These are phyloP conservation scores for Leccinum disarticulatum DNA, from an alignment of 768 basidiomycete genomes.

Conservation along the genomic window DNA sequence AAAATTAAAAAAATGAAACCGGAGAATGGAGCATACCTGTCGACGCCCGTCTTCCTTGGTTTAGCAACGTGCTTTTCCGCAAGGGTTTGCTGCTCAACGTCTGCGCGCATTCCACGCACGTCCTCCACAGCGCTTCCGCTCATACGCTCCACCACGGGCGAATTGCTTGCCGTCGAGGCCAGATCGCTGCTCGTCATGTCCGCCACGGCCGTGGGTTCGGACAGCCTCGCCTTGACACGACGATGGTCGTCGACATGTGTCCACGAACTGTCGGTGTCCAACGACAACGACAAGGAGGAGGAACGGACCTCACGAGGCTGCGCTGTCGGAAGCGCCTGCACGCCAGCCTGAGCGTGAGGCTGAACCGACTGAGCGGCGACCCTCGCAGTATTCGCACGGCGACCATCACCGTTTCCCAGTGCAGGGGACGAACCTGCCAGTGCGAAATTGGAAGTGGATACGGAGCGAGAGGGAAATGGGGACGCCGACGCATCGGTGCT, in stretches of 20 bases:
- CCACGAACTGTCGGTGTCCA: constrained; percentile 65
- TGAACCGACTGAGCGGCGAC: neutral
- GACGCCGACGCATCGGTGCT: constrained; percentile 18
- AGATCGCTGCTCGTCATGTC: constrained; percentile 49
- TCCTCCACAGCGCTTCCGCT: constrained; percentile 30
- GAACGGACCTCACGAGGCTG: constrained; percentile 27
- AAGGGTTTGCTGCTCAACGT: constrained; percentile 42
- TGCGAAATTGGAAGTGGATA: neutral
- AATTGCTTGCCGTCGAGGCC: constrained; percentile 50
- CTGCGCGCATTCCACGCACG: constrained; percentile 28
- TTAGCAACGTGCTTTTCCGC: constrained; percentile 68
- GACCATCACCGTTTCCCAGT: neutral
- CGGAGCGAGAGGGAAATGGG: constrained; percentile 1
- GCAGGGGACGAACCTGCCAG: neutral
- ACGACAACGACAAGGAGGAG: constrained; percentile 17
- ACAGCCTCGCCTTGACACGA: constrained; percentile 13
- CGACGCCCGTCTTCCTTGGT: constrained; percentile 62
- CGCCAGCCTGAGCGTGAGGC: neutral
- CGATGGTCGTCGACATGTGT: constrained; percentile 59
- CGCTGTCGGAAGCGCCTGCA: neutral
- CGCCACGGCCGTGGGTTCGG: constrained; percentile 25
- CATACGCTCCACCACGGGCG: constrained; percentile 35
- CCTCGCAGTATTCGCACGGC: constrained; percentile 4
- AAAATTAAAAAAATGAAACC: neutral
- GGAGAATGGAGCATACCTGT: constrained; percentile 52